Conservation (phyloP, 768 basidiomycete genomes). For the Sporobolomyces pararoseus region DNA sequence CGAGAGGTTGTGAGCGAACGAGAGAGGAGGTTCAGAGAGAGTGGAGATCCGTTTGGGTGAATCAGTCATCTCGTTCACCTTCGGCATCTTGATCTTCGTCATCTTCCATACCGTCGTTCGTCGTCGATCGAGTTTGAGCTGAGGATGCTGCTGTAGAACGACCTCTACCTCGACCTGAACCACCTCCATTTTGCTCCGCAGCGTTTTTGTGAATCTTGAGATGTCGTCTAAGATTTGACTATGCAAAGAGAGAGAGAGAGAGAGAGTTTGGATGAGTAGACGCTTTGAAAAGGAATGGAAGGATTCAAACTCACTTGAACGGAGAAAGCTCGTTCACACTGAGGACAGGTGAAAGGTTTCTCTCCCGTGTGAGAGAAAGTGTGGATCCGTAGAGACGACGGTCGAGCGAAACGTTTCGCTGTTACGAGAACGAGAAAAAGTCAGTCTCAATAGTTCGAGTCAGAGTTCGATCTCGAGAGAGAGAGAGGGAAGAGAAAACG, state of each 20-base stretch:
- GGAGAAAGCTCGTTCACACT: slow-evolving; percentile 41
- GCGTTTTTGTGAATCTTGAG: slow-evolving; percentile 38
- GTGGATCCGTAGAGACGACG: slow-evolving; percentile 42
- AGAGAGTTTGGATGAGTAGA: background rate
- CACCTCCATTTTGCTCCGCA: background rate
- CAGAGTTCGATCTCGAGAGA: background rate
- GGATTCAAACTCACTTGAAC: slow-evolving; percentile 27
- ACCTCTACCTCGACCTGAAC: background rate
- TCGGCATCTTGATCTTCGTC: slow-evolving; percentile 3
- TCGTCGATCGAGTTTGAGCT: background rate
- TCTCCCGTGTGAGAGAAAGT: slow-evolving; percentile 45
- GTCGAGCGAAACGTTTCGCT: slow-evolving; percentile 44
- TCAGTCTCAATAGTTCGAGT: no score
- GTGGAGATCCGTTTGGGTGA: background rate
- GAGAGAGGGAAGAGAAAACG: background rate
- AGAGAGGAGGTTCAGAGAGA: no score
- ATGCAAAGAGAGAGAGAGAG: background rate
- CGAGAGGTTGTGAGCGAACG: no score
- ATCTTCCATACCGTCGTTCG: background rate
- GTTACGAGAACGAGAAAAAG: background rate
- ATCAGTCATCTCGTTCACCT: slow-evolving; percentile 3
- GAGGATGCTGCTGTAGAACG: background rate
- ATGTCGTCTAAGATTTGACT: slow-evolving; percentile 39
- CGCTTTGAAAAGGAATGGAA: background rate
- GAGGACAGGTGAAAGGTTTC: slow-evolving; percentile 41